Base-by-base conservation (phyloP, 2,329 filamentous ascomycete genomes). In the Claviceps purpurea region DNA sequence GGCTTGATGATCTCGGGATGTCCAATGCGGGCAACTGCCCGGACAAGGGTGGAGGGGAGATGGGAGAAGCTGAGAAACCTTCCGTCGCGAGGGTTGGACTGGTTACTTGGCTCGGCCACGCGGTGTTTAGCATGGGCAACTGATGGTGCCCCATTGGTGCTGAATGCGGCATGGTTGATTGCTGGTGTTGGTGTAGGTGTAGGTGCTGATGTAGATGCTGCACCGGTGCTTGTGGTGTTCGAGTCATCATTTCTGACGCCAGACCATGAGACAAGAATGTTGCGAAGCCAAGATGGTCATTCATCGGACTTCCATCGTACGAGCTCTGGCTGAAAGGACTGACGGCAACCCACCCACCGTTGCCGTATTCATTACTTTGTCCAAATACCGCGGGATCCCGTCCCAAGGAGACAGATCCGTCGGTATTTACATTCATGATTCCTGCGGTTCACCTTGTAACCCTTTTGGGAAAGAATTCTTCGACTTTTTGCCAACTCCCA, bases 21-120 rank as follows among this genome's bases (percentile, higher is more conserved):
- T 66, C 62, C 40, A 60, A 55, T 2, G 62, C 70, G 41, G 76
- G 76, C 46, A 78, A 73, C 34, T 54, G 48, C 54, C 77, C 72
- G 18, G 77, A 71, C 20, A 74, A 70, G 5, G 78, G 73, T n/a
- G 82, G 76, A 53, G 86, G 75, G 41, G 79, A 70, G 50, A 80
- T 65, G 14, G 77, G 74, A 43, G 79, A 73, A 42, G 82, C 75
- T 45, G 80, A 75, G 61, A 81, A 88, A 58, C 68, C 79, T 14
- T 59, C 61, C 5, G 66, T 65, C 46, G 79, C 73, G 42, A 65
- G 65, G 44, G 78, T 74, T 45, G 86, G 84, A 57, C 84, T 85
- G 46, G 84, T 86, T 64, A 91, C 72, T 77, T 89, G 85, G 65
- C 87, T 91, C 7, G 88, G 88, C 88, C 88, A 94, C 56, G 77